A percentile compares a stretch with the other conserved stretches of the same genome.
phyloP scores from a whole-genome alignment of 2,329 filamentous ascomycete species.

The Ophiostoma fasciatum region DNA sequence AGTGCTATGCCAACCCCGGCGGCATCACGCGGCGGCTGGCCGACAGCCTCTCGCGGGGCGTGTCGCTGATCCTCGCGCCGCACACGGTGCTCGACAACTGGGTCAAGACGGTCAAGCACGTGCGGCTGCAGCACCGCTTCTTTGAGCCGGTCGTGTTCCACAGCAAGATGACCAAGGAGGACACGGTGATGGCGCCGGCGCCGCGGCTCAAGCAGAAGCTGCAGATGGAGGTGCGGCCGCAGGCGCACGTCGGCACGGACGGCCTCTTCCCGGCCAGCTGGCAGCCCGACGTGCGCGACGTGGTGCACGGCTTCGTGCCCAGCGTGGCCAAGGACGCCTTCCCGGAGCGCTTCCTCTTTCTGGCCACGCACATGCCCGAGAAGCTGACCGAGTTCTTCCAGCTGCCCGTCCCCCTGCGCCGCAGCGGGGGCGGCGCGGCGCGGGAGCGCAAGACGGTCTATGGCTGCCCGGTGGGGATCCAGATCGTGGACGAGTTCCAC shows the following conservation, averaged over 20 bases:
- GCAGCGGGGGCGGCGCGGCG: conserved; percentile 2
- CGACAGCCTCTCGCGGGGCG: conserved; percentile 11
- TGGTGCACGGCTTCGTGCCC: conserved; percentile 4
- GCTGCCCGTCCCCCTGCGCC: conserved; percentile 8
- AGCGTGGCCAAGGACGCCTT: conserved; percentile 10
- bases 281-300: conserved; percentile 6
- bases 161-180: conserved; percentile 9
- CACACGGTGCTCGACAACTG: conserved; percentile 13
- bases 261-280: conserved; percentile 8
- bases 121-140: conserved; percentile 8
- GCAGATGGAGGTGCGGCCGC: conserved; percentile 8
- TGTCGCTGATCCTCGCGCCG: conserved; percentile 11
- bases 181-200: conserved; percentile 8
- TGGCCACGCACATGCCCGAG: conserved; percentile 11
- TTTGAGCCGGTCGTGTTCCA: conserved; percentile 13
- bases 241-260: conserved; percentile 1
- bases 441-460: conserved; percentile 11
- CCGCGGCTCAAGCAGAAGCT: conserved; percentile 12
- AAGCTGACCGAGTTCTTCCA: conserved; percentile 11
- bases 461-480: conserved; percentile 13
- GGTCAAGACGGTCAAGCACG: conserved; percentile 10
- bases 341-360: conserved; percentile 14
- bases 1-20: conserved; percentile 13
- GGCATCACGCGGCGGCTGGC: conserved; percentile 12
- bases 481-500: conserved; percentile 16